phyloP scores from a whole-genome alignment of 1,139 yeast species.

The Yamadazyma triangularis region DNA sequence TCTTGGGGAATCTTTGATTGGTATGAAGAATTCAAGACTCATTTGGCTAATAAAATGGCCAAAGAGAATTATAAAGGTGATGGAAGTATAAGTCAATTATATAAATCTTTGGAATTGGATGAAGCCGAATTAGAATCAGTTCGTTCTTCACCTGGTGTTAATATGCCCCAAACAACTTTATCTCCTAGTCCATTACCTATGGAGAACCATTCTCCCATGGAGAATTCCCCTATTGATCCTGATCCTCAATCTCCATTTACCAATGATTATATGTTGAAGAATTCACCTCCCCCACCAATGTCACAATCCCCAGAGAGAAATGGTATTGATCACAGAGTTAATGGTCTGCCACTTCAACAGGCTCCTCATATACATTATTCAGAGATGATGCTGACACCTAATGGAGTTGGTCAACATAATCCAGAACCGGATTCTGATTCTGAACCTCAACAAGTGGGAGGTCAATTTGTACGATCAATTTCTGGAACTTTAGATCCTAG shows the following conservation, averaged over 20 bases:
- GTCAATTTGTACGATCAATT: no score
- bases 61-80: conserved; percentile 20
- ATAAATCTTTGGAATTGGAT: conserved; percentile 17
- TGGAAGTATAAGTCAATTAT: conserved; percentile 31
- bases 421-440: no score
- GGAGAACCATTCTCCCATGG: background rate
- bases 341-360: background rate
- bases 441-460: no score
- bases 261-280: background rate
- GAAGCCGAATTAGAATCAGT: conserved; percentile 12
- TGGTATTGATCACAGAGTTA: background rate
- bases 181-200: conserved; percentile 7
- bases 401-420: no score
- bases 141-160: conserved; percentile 13
- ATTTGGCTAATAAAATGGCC: conserved; percentile 27
- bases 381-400: no score
- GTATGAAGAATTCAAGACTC: conserved; percentile 35
- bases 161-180: conserved; percentile 13
- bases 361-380: background rate
- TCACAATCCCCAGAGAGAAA: no score
- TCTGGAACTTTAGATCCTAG: no score
- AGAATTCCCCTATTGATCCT: background rate
- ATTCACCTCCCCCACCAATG: background rate
- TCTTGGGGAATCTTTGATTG: conserved; percentile 24
- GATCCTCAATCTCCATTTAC: conserved; percentile 13